Evolutionary conservation across 805 yeast genomes (phyloP).

Genomic region (Zygoascus biomembranicola): DNA sequence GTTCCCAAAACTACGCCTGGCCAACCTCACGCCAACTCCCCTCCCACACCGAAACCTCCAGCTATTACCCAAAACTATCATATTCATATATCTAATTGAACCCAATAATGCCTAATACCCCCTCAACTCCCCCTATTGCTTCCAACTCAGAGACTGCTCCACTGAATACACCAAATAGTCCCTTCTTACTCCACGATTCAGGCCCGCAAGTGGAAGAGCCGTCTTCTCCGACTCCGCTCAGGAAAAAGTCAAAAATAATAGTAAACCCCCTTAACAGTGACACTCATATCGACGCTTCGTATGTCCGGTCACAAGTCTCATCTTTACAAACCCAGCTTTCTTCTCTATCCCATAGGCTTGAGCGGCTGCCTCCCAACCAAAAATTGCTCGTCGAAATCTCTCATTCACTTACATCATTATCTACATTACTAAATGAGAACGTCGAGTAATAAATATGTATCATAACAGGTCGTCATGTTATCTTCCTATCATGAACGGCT

Average conservation of each 20-base stretch:
- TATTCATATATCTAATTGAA: not conserved
- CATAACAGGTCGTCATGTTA: not conserved
- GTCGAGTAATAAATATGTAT: not conserved
- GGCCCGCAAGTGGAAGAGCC: constrained; percentile 2
- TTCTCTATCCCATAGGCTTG: not conserved
- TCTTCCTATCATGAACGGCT: not conserved
- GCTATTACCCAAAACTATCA: not conserved
- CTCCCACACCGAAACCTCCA: not conserved
- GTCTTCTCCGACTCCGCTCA: constrained; percentile 1
- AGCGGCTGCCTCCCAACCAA: not conserved
- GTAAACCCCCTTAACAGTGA: not conserved
- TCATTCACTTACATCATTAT: not conserved
- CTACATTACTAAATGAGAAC: not conserved
- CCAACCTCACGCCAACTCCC: not conserved
- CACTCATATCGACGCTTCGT: not conserved
- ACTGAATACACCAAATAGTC: not conserved
- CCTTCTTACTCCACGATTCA: not conserved
- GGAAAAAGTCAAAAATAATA: not conserved
- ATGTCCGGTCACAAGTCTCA: not conserved
- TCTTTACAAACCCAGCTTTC: not conserved
- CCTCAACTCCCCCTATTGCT: not conserved
- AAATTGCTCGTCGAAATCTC: not conserved
- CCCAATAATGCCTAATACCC: not conserved
- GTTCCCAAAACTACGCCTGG: not conserved
- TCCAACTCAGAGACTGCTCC: not conserved